phyloP scores from a whole-genome alignment of 2,329 filamentous ascomycete genomes.

The Parastagonospora nodorum region DNA sequence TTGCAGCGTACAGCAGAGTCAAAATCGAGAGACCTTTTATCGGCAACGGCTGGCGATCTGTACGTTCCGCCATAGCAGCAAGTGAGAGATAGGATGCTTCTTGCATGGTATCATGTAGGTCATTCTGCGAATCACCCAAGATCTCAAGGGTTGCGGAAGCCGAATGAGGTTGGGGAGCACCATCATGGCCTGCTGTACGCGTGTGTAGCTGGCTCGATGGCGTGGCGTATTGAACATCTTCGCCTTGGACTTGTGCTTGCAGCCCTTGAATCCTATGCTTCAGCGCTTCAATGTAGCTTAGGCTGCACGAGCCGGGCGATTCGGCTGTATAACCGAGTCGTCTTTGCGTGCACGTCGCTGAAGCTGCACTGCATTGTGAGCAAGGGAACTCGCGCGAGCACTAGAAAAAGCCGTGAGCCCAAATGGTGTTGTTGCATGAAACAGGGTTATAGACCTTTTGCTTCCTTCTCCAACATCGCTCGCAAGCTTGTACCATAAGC shows the following conservation, averaged over 20 bases:
- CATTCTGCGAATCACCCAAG: neutral
- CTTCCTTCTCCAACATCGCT: slow-evolving; percentile 21
- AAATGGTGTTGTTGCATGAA: neutral
- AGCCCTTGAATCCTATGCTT: slow-evolving; percentile 5
- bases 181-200: neutral
- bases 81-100: slow-evolving; percentile 16
- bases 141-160: neutral
- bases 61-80: slow-evolving; percentile 17
- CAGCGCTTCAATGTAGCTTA: slow-evolving; percentile 8
- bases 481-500: slow-evolving; percentile 17
- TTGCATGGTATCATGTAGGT: slow-evolving; percentile 13
- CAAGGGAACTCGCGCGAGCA: slow-evolving; percentile 14
- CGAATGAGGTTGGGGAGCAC: neutral
- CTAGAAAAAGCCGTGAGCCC: neutral
- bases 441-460: slow-evolving; percentile 11
- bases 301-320: neutral
- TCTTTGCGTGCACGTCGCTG: slow-evolving; percentile 7
- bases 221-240: neutral
- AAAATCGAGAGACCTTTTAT: slow-evolving; percentile 9
- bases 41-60: slow-evolving; percentile 6
- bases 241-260: neutral
- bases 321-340: slow-evolving; percentile 8
- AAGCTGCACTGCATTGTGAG: slow-evolving; percentile 7
- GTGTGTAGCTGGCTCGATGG: neutral
- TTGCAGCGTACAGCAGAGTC: slow-evolving; percentile 9